A percentile compares a stretch with the other conserved stretches of the same genome.
These are phyloP conservation scores for Blastobotrys parvus DNA, from an alignment of 805 yeast species.

Conservation along the genomic window DNA sequence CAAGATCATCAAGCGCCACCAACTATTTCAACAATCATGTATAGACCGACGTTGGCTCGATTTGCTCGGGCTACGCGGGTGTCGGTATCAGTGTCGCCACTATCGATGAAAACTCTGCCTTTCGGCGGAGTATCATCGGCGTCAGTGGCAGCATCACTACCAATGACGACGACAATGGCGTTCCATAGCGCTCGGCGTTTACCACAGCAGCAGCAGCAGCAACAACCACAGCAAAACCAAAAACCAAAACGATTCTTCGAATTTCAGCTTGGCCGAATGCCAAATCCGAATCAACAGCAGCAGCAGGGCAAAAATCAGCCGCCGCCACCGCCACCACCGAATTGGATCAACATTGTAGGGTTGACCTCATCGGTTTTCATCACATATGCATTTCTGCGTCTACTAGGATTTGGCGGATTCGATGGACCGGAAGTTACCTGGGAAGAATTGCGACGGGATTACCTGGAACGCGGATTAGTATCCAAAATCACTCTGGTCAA, in stretches of 20 bases:
- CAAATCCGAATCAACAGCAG: neutral
- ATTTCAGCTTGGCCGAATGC: conserved; percentile 4
- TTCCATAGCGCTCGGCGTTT: neutral
- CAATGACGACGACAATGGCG: conserved; percentile 1
- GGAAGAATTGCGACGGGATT: conserved; percentile 79
- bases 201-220: conserved; percentile 1
- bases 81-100: neutral
- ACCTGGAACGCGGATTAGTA: conserved; percentile 72
- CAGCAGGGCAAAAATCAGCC: neutral
- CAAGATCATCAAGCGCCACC: too few species aligned
- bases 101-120: neutral
- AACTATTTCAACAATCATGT: neutral
- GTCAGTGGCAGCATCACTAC: neutral
- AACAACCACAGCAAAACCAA: neutral
- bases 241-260: conserved; percentile 3
- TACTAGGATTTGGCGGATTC: conserved; percentile 2
- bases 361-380: conserved; percentile 1
- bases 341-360: conserved; percentile 5
- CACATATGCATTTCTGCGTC: neutral
- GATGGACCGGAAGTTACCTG: conserved; percentile 55
- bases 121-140: neutral
- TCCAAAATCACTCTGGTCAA: conserved; percentile 67
- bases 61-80: neutral
- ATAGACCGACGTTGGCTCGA: neutral
- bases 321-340: conserved; percentile 3